phyloP scores from a whole-genome alignment of 2,329 filamentous ascomycete species.

The Cadophora malorum region DNA sequence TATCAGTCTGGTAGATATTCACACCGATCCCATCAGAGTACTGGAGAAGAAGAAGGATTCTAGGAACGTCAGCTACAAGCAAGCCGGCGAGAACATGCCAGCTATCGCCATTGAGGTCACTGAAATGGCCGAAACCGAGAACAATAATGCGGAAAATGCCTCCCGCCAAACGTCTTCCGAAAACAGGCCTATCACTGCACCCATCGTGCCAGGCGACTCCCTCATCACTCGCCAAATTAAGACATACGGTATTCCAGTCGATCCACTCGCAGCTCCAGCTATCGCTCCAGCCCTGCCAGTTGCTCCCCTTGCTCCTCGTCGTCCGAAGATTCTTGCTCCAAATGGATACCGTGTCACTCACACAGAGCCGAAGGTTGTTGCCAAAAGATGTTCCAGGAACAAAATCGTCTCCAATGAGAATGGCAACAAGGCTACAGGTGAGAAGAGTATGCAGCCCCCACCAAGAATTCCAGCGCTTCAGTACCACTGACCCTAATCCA shows the following conservation, averaged over 20 bases:
- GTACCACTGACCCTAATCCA: background rate
- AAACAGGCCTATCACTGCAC: background rate
- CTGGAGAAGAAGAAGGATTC: background rate
- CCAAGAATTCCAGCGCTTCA: background rate
- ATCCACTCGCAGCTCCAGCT: background rate
- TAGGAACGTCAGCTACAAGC: background rate
- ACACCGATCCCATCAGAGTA: background rate
- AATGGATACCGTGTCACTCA: background rate
- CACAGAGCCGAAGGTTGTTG: background rate
- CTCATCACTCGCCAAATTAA: background rate
- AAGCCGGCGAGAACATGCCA: background rate
- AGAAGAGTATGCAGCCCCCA: background rate
- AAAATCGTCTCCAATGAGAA: background rate
- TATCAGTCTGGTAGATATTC: background rate
- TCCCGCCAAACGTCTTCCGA: background rate
- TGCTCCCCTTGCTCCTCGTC: background rate
- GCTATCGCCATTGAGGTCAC: background rate
- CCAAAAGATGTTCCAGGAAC: background rate
- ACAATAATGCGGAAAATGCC: background rate
- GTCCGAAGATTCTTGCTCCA: slow-evolving; percentile 1
- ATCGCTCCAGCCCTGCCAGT: background rate
- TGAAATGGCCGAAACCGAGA: background rate
- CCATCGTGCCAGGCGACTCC: background rate
- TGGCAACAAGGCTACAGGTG: background rate
- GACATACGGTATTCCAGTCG: background rate